Evolutionary conservation across 805 yeast species (phyloP).

Genomic region (Sugiyamaella chiloensis): DNA sequence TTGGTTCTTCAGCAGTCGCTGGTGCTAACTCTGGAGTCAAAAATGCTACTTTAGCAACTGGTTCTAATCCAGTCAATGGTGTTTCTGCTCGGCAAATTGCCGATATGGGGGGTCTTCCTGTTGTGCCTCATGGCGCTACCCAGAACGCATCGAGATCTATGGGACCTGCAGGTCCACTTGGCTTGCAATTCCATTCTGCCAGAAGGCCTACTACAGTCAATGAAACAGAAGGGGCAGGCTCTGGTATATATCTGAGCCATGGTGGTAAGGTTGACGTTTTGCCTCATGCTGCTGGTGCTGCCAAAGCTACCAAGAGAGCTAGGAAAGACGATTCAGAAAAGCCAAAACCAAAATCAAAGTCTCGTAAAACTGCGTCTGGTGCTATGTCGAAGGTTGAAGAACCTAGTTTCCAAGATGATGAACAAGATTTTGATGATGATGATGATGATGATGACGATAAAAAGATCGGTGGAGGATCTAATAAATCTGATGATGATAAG

Average conservation of each 20-base stretch:
- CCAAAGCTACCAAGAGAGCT: background rate
- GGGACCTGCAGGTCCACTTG: constrained; percentile 3
- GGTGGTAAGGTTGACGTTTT: background rate
- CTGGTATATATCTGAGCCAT: background rate
- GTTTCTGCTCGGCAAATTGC: too few relatives aligned
- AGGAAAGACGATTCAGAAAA: background rate
- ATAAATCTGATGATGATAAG: constrained; percentile 67
- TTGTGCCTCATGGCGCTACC: background rate
- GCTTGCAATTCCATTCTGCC: background rate
- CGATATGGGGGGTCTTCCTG: background rate
- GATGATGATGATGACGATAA: constrained; percentile 10
- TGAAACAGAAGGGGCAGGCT: background rate
- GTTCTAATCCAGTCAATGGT: background rate
- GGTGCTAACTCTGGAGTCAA: background rate
- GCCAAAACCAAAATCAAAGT: background rate
- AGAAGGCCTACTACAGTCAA: constrained; percentile 7
- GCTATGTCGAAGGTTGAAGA: background rate
- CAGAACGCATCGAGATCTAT: background rate
- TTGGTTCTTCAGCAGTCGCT: background rate
- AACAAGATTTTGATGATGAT: constrained; percentile 4
- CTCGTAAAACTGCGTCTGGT: background rate
- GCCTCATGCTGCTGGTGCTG: background rate
- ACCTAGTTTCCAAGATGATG: constrained; percentile 7
- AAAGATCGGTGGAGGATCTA: background rate
- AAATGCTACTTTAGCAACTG: background rate